These are phyloP conservation scores for Mycothermus thermophilus DNA, from an alignment of 495 filamentous ascomycete genomes.

Conservation along the genomic window DNA sequence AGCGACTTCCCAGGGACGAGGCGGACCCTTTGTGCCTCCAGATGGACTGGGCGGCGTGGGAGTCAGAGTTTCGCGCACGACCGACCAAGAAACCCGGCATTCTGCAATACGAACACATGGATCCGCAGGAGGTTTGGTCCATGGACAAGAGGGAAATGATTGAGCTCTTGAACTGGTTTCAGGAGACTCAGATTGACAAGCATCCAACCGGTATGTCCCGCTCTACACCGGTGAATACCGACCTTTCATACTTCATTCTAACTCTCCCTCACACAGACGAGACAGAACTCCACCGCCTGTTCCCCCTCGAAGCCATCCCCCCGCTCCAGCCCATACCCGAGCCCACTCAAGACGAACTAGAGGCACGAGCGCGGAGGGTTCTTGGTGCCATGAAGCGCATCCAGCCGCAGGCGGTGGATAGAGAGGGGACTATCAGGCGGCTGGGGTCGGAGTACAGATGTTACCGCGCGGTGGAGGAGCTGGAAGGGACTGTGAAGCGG, in stretches of 20 bases:
- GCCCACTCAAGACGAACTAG: conserved; percentile 15
- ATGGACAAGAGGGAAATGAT: conserved; percentile 60
- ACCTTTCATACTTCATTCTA: too few relatives aligned
- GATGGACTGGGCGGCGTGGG: conserved; percentile 66
- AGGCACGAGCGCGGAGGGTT: conserved; percentile 12
- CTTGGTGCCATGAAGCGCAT: conserved; percentile 10
- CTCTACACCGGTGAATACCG: too few relatives aligned
- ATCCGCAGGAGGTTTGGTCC: conserved; percentile 51
- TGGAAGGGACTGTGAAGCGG: conserved; percentile 10
- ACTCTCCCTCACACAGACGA: conserved; percentile 12
- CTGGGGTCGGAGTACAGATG: conserved; percentile 8
- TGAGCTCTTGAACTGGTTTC: conserved; percentile 81
- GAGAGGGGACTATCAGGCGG: conserved; percentile 2
- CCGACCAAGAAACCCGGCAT: conserved; percentile 10
- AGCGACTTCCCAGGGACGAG: conserved; percentile 39
- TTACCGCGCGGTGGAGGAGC: conserved; percentile 10
- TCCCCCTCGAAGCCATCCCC: conserved; percentile 23
- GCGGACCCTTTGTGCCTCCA: conserved; percentile 46
- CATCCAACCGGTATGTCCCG: conserved; percentile 31
- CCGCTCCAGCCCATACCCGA: conserved; percentile 14
- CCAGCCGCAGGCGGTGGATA: conserved; percentile 1
- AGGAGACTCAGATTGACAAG: conserved; percentile 50
- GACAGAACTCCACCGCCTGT: conserved; percentile 32
- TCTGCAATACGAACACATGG: conserved; percentile 31
- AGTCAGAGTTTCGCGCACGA: conserved; percentile 32